Conservation (phyloP, 2,329 filamentous ascomycete genomes). For the Rutstroemia sp. region DNA sequence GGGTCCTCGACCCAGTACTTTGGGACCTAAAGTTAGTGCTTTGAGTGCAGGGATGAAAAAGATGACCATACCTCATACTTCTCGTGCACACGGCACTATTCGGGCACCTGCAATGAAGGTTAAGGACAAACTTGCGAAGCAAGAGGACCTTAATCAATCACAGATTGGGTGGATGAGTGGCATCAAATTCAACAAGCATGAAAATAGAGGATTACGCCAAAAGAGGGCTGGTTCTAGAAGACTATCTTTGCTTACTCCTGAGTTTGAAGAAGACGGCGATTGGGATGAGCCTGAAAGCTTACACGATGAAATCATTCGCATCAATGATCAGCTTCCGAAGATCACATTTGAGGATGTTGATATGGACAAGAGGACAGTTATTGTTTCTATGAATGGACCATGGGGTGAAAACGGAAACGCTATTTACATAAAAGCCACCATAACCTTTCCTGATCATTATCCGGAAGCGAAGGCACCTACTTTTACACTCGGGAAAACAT, state of each 20-base stretch:
- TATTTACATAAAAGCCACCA: constrained; percentile 55
- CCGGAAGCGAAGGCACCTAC: constrained; percentile 49
- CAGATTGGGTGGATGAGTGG: constrained; percentile 66
- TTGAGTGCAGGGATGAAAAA: constrained; percentile 33
- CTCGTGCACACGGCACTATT: constrained; percentile 17
- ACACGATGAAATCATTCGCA: constrained; percentile 57
- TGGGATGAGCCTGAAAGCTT: constrained; percentile 54
- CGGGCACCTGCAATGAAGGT: constrained; percentile 28
- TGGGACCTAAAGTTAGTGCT: constrained; percentile 30
- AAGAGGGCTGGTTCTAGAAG: constrained; percentile 22
- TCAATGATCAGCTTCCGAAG: constrained; percentile 54
- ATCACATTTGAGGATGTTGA: constrained; percentile 58
- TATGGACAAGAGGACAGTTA: constrained; percentile 51
- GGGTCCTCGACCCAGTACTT: constrained; percentile 43
- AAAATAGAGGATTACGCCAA: constrained; percentile 13
- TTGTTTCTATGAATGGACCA: constrained; percentile 56
- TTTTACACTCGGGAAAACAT: constrained; percentile 55
- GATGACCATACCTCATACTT: constrained; percentile 33
- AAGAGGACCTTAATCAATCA: constrained; percentile 38
- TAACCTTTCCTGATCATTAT: constrained; percentile 52
- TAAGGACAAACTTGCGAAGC: constrained; percentile 22
- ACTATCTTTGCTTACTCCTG: constrained; percentile 26
- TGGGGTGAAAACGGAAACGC: constrained; percentile 50
- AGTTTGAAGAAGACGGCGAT: constrained; percentile 33
- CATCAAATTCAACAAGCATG: constrained; percentile 47